These are phyloP conservation scores for Anthracocystis setariae DNA, from an alignment of 1,284 basidiomycete genomes.

Conservation along the genomic window DNA sequence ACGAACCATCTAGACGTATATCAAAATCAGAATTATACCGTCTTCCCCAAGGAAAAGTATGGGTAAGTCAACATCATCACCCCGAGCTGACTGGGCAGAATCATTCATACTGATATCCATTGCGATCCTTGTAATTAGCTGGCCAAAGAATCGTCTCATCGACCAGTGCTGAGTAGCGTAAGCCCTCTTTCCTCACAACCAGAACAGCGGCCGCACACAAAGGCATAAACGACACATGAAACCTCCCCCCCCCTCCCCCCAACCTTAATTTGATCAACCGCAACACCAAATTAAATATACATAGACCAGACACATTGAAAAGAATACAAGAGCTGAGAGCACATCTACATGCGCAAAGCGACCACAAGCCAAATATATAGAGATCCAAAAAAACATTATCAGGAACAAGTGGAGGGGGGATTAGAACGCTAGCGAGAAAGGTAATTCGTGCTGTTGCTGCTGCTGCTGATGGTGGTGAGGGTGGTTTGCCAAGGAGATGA, in stretches of 20 bases:
- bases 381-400: slow-evolving; percentile 2
- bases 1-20: slow-evolving; percentile 60
- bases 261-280: not conserved
- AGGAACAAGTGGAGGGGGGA: not conserved
- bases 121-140: slow-evolving; percentile 10
- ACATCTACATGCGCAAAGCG: no score
- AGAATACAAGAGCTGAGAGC: not conserved
- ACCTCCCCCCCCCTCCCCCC: no score
- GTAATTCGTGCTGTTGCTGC: slow-evolving; percentile 15
- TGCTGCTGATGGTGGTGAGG: slow-evolving; percentile 6
- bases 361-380: no score
- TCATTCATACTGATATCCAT: no score
- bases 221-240: not conserved
- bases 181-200: no score
- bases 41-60: slow-evolving; percentile 22
- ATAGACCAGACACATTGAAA: slow-evolving; percentile 1
- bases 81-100: no score
- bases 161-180: slow-evolving; percentile 47
- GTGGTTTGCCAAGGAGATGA: slow-evolving; percentile 13
- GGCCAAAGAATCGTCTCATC: slow-evolving; percentile 56
- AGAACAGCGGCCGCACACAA: not conserved
- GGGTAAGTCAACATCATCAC: no score
- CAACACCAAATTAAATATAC: not conserved
- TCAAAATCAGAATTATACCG: slow-evolving; percentile 51
- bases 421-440: slow-evolving; percentile 22